Evolutionary conservation across 345 rosid genomes (phyloP).

Genomic region (Salix caprea): DNA sequence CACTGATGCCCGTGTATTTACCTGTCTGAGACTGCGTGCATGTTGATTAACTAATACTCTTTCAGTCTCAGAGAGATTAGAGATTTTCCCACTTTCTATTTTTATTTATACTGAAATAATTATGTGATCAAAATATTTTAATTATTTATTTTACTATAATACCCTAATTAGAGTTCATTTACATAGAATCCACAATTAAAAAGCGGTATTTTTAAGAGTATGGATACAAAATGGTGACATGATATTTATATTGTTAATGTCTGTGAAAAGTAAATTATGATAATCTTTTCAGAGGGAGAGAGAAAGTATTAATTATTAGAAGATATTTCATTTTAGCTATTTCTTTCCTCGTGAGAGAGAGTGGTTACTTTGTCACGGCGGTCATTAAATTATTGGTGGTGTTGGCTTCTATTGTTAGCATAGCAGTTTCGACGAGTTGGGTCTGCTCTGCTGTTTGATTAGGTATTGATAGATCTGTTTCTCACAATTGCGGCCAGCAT

Average conservation of each 20-base stretch:
- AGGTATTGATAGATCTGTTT: conserved; percentile 1
- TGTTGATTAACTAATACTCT: not conserved
- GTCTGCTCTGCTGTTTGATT: not conserved
- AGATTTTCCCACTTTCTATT: no score
- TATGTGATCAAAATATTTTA: no score
- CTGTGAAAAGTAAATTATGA: no score
- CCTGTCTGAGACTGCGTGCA: not conserved
- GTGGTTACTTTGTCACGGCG: not conserved
- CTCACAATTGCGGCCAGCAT: not conserved
- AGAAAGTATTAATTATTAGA: not conserved
- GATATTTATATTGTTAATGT: no score
- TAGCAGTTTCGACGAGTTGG: not conserved
- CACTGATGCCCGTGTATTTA: not conserved
- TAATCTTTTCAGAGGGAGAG: no score
- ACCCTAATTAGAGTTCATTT: no score
- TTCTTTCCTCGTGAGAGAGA: not conserved
- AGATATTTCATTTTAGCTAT: not conserved
- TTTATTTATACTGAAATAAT: no score
- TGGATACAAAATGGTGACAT: no score
- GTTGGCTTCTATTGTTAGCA: not conserved
- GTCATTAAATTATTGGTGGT: not conserved
- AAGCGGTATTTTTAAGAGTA: no score
- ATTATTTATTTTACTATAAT: no score
- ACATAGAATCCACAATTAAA: no score
- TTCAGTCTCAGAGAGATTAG: no score